Evolutionary conservation across 768 basidiomycete genomes (phyloP), one percentile per base, ranked within the genome.

Genomic region (Mycena rosella): DNA sequence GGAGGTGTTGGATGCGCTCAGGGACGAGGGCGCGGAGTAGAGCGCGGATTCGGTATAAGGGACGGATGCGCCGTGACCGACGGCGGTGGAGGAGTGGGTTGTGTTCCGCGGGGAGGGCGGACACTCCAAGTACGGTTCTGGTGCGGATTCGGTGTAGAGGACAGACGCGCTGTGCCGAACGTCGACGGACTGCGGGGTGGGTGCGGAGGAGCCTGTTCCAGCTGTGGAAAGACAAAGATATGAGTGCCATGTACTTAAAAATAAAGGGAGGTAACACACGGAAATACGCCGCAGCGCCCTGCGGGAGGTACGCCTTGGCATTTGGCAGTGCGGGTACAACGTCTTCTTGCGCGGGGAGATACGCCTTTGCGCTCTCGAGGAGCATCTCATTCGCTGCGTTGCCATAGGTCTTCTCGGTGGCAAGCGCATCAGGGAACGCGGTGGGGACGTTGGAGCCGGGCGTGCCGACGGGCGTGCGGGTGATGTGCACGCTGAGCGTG

Each of bases 401-500:
- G 49, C n/a, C 27, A 24, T 26, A 26, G 45, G 42, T n/a, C 49
- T 30, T 15, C 22, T 51, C 49, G n/a, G n/a, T n/a, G 49, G 32
- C 17, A 8, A 29, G 13, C 27, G 49, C 30, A 29, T 30, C 15
- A 4, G 44, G 44, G 22, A 49, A 67, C 0, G 17, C 60, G 0
- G 60, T 60, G 3, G 65, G 65, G 2, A 62, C 30, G 11, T 15
- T 27, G 2, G 65, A 53, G 0, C 65, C 65, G 1, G 59, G 65
- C 0, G 58, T 67, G 1, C 27, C 53, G 0, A 61, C n/a, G 6
- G 69, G 60, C 38, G 74, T 42, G 38, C 52, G 54, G 34, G 30
- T 38, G 40, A 60, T 32, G 53, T 60, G 22, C 40, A 60, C 7
- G 59, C 22, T 34, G 22, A 65, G 53, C 13, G 56, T 10, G 26